Evolutionary conservation across 1,139 yeast genomes (phyloP).

Genomic region (Saccharomyces hybrid): DNA sequence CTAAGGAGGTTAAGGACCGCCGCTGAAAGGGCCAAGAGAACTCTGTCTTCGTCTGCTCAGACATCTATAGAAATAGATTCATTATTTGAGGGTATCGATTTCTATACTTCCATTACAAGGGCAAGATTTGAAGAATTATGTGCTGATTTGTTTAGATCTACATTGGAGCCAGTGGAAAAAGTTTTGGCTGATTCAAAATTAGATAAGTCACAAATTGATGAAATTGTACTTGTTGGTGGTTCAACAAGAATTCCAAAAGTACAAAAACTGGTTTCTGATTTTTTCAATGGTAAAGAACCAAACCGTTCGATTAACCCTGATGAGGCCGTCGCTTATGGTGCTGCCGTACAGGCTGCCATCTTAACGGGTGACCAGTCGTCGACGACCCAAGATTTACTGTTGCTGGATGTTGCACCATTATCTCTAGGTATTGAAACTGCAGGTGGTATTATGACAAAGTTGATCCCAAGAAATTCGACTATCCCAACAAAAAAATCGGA

Average conservation of each 20-base stretch:
- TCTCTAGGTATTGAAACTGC: conserved; percentile 96
- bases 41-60: conserved; percentile 75
- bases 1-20: conserved; percentile 83
- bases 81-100: conserved; percentile 71
- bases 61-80: conserved; percentile 82
- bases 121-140: conserved; percentile 85
- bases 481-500: conserved; percentile 96
- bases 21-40: conserved; percentile 86
- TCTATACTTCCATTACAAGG: conserved; percentile 73
- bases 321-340: conserved; percentile 72
- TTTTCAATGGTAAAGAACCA: conserved; percentile 82
- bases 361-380: conserved; percentile 83
- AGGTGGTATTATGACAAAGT: conserved; percentile 97
- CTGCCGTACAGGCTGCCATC: conserved; percentile 83
- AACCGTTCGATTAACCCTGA: conserved; percentile 77
- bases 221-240: conserved; percentile 85
- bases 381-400: conserved; percentile 73
- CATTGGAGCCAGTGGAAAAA: conserved; percentile 76
- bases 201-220: conserved; percentile 71
- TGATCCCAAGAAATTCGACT: conserved; percentile 94
- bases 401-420: conserved; percentile 89
- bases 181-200: conserved; percentile 73
- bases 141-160: conserved; percentile 74
- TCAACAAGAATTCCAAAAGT: conserved; percentile 90
- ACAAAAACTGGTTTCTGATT: conserved; percentile 77